Evolutionary conservation across 768 basidiomycete species (phyloP), one percentile per base, ranked within the genome.

Genomic region (Boletus vermiculosoides): DNA sequence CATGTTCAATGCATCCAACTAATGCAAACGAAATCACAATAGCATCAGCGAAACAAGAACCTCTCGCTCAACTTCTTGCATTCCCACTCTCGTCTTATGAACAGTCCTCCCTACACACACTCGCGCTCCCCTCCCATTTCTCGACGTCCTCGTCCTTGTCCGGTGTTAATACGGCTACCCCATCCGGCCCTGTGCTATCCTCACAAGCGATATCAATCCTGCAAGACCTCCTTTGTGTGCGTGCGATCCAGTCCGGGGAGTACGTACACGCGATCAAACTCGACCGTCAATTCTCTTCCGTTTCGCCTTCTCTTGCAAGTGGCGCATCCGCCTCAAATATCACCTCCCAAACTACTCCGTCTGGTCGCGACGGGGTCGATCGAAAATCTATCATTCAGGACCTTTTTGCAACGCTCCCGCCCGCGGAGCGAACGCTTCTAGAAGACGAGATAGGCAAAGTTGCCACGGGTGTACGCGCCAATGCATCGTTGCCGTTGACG

Each of bases 181-280:
- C 54, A 13, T 46, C 52, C 10, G 34, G 49, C 3, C 50, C 57
- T 25, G 31, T 49, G 25, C 71, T 86, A 11, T 74, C 84, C 1
- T 59, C 78, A 9, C 63, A 78, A 2, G 80, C 83, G 2, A 68
- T 86, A 25, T 77, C 84, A 6, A 75, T 82, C 15, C 69, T 93
- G 0, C 90, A 90, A 67, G 88, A 93, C 59, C 79, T 93, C n/a
- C 78, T 90, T 30, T 90, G 87, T 58, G 82, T 88, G 16, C 86
- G 92, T 11, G 80, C 92, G 10, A 81, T 93, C 34, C 86, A 90
- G 65, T 79, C 77, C 3, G 91, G 90, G 4, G 80, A 82, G 56
- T 85, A 86, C 63, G 72, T 80, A 0, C 83, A 84, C n/a, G 92
- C 90, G 10, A 82, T 92, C 66, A 87, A 85, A 72, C 77, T 90